Evolutionary conservation across 2,329 filamentous ascomycete species (phyloP), one percentile per base, ranked within the genome.

Genomic region (Tolypocladium nubicola): DNA sequence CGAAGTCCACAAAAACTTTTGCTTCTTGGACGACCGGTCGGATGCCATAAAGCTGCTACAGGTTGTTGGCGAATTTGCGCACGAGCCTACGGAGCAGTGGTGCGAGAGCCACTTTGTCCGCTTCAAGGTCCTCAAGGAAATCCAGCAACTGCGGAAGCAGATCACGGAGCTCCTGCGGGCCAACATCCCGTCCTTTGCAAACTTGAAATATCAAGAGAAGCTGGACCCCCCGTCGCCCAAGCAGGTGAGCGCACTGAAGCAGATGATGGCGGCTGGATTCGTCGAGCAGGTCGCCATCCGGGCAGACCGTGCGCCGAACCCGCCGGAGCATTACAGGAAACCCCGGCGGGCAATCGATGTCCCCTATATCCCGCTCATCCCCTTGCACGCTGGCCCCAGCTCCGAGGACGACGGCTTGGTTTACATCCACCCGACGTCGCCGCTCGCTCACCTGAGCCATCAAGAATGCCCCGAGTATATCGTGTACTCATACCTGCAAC

Each of bases 271-370:
- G 0, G 88, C 90, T 0, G 94, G 93, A 1, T 97, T 97, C 74
- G 85, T 97, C 66, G 94, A 99, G 71, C 89, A 97, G 64, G 82
- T 99, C 45, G 94, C 94, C 52, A 91, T 97, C 64, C 89, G 94
- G 59, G 90, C 89, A 4, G 93, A 99, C 70, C 77, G 90, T n/a
- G 80, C 90, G 0, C 89, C 90, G 0, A 80, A 79, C 14, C 88
- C 89, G 0, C 85, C 86, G 1, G 84, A 87, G 60, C 73, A 80
- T 56, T 73, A 78, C 52, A 79, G 87, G 21, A 90, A 88, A 60
- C 89, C 92, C 0, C 85, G 84, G 54, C 84, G 91, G n/a, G 89
- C 92, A 1, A 95, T 94, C 62, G 91, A 97, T 64, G 89, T 97
- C 3, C 89, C 93, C 0, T 99, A 97, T 68, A 72, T 96, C 8